Conservation (phyloP, 306 rosid species). For the Albizia julibrissin region DNA sequence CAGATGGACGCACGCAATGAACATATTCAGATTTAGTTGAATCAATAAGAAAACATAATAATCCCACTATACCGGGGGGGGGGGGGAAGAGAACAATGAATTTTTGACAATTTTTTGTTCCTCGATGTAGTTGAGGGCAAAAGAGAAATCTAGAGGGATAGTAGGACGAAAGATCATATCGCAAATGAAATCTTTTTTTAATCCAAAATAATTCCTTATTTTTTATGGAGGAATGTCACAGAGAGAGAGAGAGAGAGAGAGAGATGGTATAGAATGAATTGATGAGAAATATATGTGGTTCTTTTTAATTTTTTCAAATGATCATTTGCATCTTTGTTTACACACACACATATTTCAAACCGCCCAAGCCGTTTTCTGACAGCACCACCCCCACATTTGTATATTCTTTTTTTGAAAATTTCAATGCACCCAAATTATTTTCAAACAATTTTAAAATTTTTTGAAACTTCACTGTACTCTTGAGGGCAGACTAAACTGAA, state of each 20-base stretch:
- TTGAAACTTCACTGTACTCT: too few relatives aligned
- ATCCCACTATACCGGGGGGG: too few relatives aligned
- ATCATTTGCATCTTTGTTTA: not conserved
- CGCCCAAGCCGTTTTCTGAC: slow-evolving; percentile 16
- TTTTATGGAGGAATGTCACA: not conserved
- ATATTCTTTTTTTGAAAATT: not conserved
- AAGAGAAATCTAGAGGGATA: not conserved
- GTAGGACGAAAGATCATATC: not conserved
- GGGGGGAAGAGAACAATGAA: too few relatives aligned
- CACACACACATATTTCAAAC: not conserved
- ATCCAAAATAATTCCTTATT: not conserved
- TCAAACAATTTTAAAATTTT: too few relatives aligned
- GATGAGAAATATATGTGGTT: slow-evolving; percentile 22
- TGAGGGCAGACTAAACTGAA: too few relatives aligned
- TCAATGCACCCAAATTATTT: too few relatives aligned
- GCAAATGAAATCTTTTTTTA: not conserved
- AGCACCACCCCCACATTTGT: slow-evolving; percentile 10
- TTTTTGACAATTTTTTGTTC: not conserved
- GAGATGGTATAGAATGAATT: too few relatives aligned
- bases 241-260: too few relatives aligned
- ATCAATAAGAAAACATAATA: not conserved
- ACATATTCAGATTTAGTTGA: not conserved
- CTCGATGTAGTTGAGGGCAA: too few relatives aligned
- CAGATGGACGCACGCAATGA: not conserved
- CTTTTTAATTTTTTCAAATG: not conserved